Conservation (phyloP, 805 yeast species). For the Metschnikowia henanensis region DNA sequence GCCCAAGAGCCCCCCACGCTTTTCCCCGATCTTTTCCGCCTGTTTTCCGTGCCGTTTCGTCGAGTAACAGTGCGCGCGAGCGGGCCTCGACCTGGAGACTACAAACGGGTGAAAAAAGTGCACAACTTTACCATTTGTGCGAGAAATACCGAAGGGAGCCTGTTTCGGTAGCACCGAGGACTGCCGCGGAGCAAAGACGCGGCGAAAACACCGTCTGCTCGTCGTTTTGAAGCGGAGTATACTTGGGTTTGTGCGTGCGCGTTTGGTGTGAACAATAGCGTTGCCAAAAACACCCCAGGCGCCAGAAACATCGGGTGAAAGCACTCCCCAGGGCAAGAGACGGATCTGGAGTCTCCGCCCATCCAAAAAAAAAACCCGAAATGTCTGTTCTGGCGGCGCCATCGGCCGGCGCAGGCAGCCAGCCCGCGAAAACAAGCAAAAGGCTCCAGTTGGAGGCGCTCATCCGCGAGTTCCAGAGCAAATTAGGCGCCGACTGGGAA, state of each 20-base stretch:
- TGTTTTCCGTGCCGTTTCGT: neutral
- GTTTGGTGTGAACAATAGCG: neutral
- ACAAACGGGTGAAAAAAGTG: neutral
- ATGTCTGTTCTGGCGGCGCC: conserved; percentile 4
- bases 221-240: neutral
- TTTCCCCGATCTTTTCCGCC: neutral
- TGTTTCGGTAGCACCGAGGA: too few species aligned
- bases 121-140: too few species aligned
- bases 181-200: too few species aligned
- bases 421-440: conserved; percentile 19
- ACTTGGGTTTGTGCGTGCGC: neutral
- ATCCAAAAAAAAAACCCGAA: too few species aligned
- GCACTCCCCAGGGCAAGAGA: too few species aligned
- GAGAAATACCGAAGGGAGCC: too few species aligned
- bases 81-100: neutral
- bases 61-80: neutral
- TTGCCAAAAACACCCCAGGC: neutral
- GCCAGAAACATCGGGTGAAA: neutral
- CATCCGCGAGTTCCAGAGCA: conserved; percentile 70
- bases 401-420: conserved; percentile 2
- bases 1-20: neutral
- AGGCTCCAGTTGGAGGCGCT: conserved; percentile 43
- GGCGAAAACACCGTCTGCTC: too few species aligned
- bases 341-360: too few species aligned
- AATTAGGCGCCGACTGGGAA: conserved; percentile 83